Evolutionary conservation across 768 basidiomycete species (phyloP).

Genomic region (Coprinellus aureogranulatus): DNA sequence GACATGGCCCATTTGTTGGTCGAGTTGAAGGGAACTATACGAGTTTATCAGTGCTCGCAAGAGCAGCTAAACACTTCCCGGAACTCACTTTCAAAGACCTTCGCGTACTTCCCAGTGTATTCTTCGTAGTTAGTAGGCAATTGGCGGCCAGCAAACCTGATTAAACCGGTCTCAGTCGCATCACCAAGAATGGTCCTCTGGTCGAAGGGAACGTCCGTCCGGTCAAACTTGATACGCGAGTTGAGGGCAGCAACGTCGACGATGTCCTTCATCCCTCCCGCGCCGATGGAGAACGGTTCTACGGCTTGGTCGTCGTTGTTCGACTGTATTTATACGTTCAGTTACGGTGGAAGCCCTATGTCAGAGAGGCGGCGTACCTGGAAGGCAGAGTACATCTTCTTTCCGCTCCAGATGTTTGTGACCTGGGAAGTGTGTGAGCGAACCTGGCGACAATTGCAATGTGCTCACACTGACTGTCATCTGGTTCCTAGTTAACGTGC

Average conservation of each 20-base stretch:
- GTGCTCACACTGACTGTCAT: slow-evolving; percentile 49
- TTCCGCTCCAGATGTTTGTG: slow-evolving; percentile 65
- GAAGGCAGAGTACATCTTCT: slow-evolving; percentile 62
- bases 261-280: slow-evolving; percentile 63
- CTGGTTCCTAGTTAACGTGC: slow-evolving; percentile 67
- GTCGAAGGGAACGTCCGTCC: slow-evolving; percentile 58
- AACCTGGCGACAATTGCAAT: not conserved
- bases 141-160: slow-evolving; percentile 61
- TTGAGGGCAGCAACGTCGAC: slow-evolving; percentile 65
- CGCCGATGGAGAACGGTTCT: slow-evolving; percentile 45
- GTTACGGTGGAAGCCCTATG: too few species aligned
- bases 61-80: not conserved
- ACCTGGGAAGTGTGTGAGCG: slow-evolving; percentile 31
- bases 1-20: slow-evolving; percentile 74
- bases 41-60: too few species aligned
- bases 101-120: slow-evolving; percentile 47
- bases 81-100: slow-evolving; percentile 57
- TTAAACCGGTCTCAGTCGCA: slow-evolving; percentile 73
- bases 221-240: slow-evolving; percentile 70
- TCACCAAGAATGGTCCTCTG: slow-evolving; percentile 64
- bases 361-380: slow-evolving; percentile 47
- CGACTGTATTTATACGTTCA: slow-evolving; percentile 48
- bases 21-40: slow-evolving; percentile 66
- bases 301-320: slow-evolving; percentile 65
- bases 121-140: slow-evolving; percentile 51